Conservation (phyloP, 2,329 filamentous ascomycete genomes). For the Fusarium longipes region DNA sequence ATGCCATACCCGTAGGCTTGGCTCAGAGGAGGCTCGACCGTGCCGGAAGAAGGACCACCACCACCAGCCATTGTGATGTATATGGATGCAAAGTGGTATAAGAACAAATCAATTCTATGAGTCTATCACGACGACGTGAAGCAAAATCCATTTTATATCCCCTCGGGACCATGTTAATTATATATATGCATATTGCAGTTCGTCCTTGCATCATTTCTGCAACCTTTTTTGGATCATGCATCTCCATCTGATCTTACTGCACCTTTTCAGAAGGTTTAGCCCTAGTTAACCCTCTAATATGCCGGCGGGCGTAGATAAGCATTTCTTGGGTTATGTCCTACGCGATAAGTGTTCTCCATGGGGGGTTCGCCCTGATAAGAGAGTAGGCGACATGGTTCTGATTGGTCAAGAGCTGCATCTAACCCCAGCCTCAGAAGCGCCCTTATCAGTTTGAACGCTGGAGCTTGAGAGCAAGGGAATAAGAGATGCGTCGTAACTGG, state of each 20-base stretch:
- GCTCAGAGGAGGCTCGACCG: slow-evolving; percentile 52
- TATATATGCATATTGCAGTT: slow-evolving; percentile 1
- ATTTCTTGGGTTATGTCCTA: not conserved
- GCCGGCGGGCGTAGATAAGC: slow-evolving; percentile 32
- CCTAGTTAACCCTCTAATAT: slow-evolving; percentile 9
- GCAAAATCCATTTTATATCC: fast-evolving
- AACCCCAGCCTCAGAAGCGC: slow-evolving; percentile 1
- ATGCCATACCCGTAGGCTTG: slow-evolving; percentile 82
- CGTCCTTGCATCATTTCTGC: not conserved
- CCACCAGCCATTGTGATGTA: slow-evolving; percentile 33
- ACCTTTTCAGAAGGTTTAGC: too few species aligned
- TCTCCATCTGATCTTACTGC: too few species aligned
- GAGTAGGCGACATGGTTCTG: not conserved
- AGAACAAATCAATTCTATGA: not conserved
- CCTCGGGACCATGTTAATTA: not conserved
- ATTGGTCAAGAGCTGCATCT: slow-evolving; percentile 4
- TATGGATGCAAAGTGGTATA: not conserved
- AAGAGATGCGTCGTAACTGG: slow-evolving; percentile 10
- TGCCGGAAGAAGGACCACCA: slow-evolving; percentile 31
- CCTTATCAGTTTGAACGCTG: slow-evolving; percentile 17
- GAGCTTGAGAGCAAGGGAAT: slow-evolving; percentile 8
- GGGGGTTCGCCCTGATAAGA: slow-evolving; percentile 15
- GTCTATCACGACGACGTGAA: slow-evolving; percentile 1
- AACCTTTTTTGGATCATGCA: too few species aligned
- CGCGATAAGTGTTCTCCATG: slow-evolving; percentile 16